A percentile compares a stretch with the other conserved stretches of the same genome.
Evolutionary conservation across 345 rosid genomes (phyloP).

Genomic region (Cardamine chenopodiifolia): DNA sequence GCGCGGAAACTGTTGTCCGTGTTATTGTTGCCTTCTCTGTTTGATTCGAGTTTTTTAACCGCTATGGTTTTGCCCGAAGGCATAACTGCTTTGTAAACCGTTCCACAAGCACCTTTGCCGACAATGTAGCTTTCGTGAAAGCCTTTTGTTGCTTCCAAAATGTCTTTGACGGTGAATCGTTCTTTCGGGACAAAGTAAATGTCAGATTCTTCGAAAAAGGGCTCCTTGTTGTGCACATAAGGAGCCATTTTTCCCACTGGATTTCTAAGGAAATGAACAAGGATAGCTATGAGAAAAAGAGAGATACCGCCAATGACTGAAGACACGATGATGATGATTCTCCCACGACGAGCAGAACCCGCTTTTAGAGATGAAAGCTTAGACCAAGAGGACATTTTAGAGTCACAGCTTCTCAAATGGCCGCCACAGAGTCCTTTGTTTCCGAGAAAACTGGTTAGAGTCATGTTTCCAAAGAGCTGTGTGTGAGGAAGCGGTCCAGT

Average conservation of each 20-base stretch:
- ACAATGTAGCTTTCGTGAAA: slow-evolving; percentile 77
- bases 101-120: slow-evolving; percentile 97
- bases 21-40: slow-evolving; percentile 68
- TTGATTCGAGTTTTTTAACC: slow-evolving; percentile 75
- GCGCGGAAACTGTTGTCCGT: slow-evolving; percentile 87
- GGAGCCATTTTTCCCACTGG: slow-evolving; percentile 46
- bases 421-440: slow-evolving; percentile 84
- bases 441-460: slow-evolving; percentile 60
- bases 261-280: slow-evolving; percentile 65
- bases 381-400: slow-evolving; percentile 46
- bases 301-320: slow-evolving; percentile 76
- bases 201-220: slow-evolving; percentile 54
- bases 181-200: slow-evolving; percentile 82
- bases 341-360: slow-evolving; percentile 48
- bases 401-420: slow-evolving; percentile 57
- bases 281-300: slow-evolving; percentile 62
- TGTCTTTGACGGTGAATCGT: slow-evolving; percentile 83
- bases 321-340: slow-evolving; percentile 58
- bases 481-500: slow-evolving; percentile 67
- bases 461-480: slow-evolving; percentile 65
- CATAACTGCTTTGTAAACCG: slow-evolving; percentile 85
- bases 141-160: slow-evolving; percentile 72
- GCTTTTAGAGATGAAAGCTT: slow-evolving; percentile 39
- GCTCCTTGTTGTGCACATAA: slow-evolving; percentile 55
- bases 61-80: slow-evolving; percentile 71